Evolutionary conservation across 116 monocot species (phyloP).

Genomic region (Cymodocea nodosa): DNA sequence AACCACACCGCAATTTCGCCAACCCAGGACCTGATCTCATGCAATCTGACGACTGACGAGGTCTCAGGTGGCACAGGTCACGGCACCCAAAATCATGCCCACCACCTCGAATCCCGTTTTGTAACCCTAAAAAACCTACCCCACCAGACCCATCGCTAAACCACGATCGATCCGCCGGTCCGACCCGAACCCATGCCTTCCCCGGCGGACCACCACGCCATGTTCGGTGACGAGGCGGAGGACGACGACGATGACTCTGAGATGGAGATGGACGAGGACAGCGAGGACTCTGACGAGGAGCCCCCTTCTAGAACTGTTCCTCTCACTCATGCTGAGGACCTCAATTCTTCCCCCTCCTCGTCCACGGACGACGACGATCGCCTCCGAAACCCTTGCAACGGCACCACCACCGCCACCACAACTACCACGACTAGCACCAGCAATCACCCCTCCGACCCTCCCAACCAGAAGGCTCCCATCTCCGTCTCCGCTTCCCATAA

Average conservation of each 20-base stretch:
- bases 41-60: too few relatives aligned
- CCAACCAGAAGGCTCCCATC: not conserved
- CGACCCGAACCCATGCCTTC: not conserved
- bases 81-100: not conserved
- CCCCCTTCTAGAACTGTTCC: too few relatives aligned
- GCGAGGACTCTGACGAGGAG: slow-evolving; percentile 5
- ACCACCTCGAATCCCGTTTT: not conserved
- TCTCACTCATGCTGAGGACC: not conserved
- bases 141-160: not conserved
- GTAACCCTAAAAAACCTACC: slow-evolving; percentile 5
- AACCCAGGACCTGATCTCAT: too few relatives aligned
- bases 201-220: slow-evolving; percentile 3
- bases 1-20: too few relatives aligned
- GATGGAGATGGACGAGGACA: slow-evolving; percentile 9
- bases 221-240: slow-evolving; percentile 13
- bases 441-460: too few relatives aligned
- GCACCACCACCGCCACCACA: not conserved
- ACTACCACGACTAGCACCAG: too few relatives aligned
- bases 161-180: not conserved
- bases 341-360: not conserved
- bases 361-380: not conserved
- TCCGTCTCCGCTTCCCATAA: not conserved
- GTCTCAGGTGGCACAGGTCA: too few relatives aligned
- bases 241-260: slow-evolving; percentile 17
- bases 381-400: not conserved